A percentile compares a stretch with the other conserved stretches of the same genome.
Evolutionary conservation across 1,284 basidiomycete species (phyloP).

Genomic region (Farysia itapuensis): DNA sequence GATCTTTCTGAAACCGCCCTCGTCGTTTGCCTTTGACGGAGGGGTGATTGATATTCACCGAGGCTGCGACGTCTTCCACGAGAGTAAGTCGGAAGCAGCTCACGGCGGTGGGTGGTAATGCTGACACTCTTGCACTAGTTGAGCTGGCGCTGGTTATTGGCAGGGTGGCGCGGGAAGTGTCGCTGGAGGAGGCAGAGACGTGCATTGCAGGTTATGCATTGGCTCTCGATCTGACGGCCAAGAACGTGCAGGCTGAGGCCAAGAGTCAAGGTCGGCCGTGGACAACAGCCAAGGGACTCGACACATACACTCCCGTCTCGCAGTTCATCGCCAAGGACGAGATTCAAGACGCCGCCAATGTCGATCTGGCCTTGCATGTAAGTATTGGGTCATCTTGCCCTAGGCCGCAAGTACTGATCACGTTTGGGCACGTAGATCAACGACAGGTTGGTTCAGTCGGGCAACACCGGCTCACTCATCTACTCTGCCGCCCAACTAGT

Average conservation of each 20-base stretch:
- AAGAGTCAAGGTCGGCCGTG: neutral
- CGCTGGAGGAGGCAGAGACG: neutral
- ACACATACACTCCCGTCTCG: conserved; percentile 1
- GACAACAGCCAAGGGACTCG: conserved; percentile 1
- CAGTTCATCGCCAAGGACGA: neutral
- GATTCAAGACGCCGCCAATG: neutral
- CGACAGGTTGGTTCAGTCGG: neutral
- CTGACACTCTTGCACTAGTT: neutral
- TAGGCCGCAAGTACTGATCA: neutral
- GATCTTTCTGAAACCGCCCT: neutral
- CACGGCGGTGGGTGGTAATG: no score
- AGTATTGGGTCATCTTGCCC: neutral
- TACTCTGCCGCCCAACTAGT: neutral
- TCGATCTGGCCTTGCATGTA: neutral
- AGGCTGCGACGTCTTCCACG: neutral
- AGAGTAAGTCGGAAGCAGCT: neutral
- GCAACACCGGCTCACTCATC: neutral
- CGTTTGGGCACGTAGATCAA: no score
- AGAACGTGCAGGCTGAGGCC: conserved; percentile 1
- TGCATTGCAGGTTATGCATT: neutral
- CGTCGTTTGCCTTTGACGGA: neutral
- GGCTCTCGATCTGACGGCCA: conserved; percentile 1
- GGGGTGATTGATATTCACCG: neutral
- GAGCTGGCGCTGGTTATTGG: conserved; percentile 1
- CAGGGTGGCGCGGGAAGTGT: neutral